A percentile compares a stretch with the other conserved stretches of the same genome.
These are phyloP conservation scores for Arctium lappa DNA, from an alignment of 129 eudicot genomes.

Conservation along the genomic window DNA sequence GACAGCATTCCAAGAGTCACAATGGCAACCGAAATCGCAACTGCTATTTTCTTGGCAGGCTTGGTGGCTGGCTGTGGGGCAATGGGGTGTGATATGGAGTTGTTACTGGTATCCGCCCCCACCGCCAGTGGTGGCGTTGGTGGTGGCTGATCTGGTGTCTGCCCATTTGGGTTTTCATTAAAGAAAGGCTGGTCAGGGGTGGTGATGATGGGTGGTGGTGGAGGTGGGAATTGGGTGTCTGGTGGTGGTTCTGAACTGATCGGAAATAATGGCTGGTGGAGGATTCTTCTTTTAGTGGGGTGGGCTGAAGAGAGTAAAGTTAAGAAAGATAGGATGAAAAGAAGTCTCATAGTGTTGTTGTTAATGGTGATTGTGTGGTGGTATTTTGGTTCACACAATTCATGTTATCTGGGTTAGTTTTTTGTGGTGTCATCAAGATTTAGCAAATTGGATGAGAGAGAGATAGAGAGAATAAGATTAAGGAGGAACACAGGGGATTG, in stretches of 20 bases:
- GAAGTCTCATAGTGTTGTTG: constrained; percentile 33
- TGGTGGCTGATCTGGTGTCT: constrained; percentile 50
- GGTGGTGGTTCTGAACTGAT: constrained; percentile 74
- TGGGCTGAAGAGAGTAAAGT: constrained; percentile 28
- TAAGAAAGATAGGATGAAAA: constrained; percentile 34
- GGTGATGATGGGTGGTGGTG: constrained; percentile 36
- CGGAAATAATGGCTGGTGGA: constrained; percentile 89
- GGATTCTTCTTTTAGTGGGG: constrained; percentile 64
- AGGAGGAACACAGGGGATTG: constrained; percentile 14
- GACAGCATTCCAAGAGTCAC: constrained; percentile 82
- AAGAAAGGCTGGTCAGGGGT: constrained; percentile 72
- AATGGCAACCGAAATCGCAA: constrained; percentile 72
- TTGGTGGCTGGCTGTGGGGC: constrained; percentile 57
- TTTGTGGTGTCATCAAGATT: constrained; percentile 14
- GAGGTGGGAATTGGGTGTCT: constrained; percentile 30
- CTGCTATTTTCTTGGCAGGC: constrained; percentile 72
- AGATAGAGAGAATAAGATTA: constrained; percentile 26
- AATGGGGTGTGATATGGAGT: constrained; percentile 45
- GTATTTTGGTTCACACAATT: constrained; percentile 36
- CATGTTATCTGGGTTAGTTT: constrained; percentile 51
- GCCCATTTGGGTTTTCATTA: constrained; percentile 68
- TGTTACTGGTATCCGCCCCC: constrained; percentile 28
- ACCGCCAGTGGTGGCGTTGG: constrained; percentile 31
- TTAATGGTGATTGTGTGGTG: constrained; percentile 33
- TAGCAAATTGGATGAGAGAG: constrained; percentile 16